These are phyloP conservation scores for Nicotiana tomentosiformis DNA, from an alignment of 257 asterid genomes.

Conservation along the genomic window DNA sequence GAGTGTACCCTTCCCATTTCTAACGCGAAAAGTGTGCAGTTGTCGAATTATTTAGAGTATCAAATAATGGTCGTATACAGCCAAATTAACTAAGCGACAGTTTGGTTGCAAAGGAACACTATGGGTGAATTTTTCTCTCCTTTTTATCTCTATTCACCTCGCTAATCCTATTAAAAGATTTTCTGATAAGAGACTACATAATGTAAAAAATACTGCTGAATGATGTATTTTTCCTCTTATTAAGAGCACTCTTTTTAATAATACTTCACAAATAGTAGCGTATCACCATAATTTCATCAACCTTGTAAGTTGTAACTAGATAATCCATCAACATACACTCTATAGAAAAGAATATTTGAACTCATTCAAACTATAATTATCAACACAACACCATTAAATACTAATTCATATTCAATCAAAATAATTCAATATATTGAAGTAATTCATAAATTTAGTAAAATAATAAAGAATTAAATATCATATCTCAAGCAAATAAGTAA, in stretches of 20 bases:
- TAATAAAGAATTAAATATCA: no score
- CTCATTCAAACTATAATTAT: not conserved
- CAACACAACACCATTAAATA: not conserved
- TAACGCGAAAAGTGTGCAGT: conserved; percentile 16
- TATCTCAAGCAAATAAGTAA: no score
- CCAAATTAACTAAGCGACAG: not conserved
- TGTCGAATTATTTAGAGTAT: not conserved
- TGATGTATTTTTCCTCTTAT: not conserved
- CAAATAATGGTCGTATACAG: not conserved
- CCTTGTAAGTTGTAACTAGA: not conserved
- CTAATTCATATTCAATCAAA: not conserved
- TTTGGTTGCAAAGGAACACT: conserved; percentile 33
- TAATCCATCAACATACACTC: no score
- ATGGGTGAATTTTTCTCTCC: not conserved
- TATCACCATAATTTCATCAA: not conserved
- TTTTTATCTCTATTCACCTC: not conserved
- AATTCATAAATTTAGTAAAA: no score
- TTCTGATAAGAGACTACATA: not conserved
- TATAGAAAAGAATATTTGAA: not conserved
- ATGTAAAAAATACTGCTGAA: not conserved
- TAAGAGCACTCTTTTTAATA: not conserved
- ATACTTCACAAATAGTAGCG: no score
- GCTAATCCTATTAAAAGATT: not conserved
- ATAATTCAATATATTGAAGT: no score
- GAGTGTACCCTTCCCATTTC: not conserved